Conservation (phyloP, 2,329 filamentous ascomycete species). For the Colletotrichum orbiculare region DNA sequence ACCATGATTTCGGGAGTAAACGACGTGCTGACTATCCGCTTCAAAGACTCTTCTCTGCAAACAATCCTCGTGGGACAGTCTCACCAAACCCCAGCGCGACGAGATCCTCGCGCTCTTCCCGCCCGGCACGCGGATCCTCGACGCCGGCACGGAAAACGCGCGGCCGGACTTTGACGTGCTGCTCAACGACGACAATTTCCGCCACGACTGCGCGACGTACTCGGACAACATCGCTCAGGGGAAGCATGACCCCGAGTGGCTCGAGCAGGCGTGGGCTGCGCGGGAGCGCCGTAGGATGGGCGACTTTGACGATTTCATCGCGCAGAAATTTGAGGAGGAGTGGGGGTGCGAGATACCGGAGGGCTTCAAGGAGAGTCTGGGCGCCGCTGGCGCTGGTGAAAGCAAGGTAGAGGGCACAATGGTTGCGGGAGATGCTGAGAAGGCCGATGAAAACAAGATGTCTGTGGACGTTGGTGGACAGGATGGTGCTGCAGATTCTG, state of each 20-base stretch:
- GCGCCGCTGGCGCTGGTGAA: not conserved
- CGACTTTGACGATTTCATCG: constrained; percentile 60
- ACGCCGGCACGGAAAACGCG: constrained; percentile 47
- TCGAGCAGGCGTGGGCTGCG: constrained; percentile 62
- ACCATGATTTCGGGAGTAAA: not conserved
- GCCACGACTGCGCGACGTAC: constrained; percentile 60
- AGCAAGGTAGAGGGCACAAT: not conserved
- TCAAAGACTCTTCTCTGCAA: constrained; percentile 49
- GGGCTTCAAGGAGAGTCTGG: constrained; percentile 41
- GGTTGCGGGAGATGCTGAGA: not conserved
- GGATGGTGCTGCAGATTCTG: not conserved
- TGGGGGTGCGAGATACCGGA: constrained; percentile 58
- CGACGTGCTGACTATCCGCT: not conserved
- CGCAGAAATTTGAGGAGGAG: constrained; percentile 56
- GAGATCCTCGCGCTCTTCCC: constrained; percentile 54
- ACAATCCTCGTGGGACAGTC: constrained; percentile 51
- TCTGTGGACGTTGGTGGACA: too few species aligned
- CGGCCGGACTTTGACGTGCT: constrained; percentile 55
- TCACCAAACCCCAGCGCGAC: constrained; percentile 46
- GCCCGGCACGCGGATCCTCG: constrained; percentile 48
- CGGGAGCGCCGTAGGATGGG: constrained; percentile 60
- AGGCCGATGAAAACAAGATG: not conserved
- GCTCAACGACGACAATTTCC: constrained; percentile 61
- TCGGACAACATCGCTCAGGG: constrained; percentile 59
- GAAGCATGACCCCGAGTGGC: constrained; percentile 64